Base-by-base conservation (phyloP, 257 asterid genomes). In the Plantago elongata region DNA sequence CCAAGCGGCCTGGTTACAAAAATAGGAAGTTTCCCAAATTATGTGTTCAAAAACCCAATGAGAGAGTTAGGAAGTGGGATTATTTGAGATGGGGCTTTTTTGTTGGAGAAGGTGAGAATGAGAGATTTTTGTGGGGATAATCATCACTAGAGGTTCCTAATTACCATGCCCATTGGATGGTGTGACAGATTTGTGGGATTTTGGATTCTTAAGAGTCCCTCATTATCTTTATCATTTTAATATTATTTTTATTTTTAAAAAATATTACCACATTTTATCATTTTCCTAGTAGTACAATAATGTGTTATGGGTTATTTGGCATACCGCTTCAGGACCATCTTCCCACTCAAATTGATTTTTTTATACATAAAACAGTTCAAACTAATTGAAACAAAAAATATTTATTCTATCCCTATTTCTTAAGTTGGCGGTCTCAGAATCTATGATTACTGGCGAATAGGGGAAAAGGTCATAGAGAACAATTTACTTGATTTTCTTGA, bases 141-240 rank as follows among this genome's bases (percentile, higher is more conserved):
- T 63, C 66, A 52, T 55, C 27, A 22, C 27, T 22, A 22, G 55
- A 64, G 61, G 66, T 66, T 66, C 60, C 59, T 56, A 71, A 64
- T 34, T 65, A 62, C 73, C 49, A 56, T 43, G 61, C 64, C 40
- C 80, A 65, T 76, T 74, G 75, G 76, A 68, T 7, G 68, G 69
- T 65, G 69, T 60, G 82, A 54, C 61, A 71, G 64, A 77, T 74
- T 77, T 74, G 68, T 77, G 65, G 75, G 61, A 74, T 77, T 69
- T 68, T 68, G 46, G 51, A 42, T 68, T 57, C 27, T 51, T 61
- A 59, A 72, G 22, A 72, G 54, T 69, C 71, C 57, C 54, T 57
- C 57, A 43, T 62, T 63, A 11, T 64, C 38, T 59, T 18, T 63
- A 14, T 22, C 27, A 1, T 22, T 22, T 22, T 22, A 22, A 34